Evolutionary conservation across 768 basidiomycete genomes (phyloP), one percentile per base, ranked within the genome.

Genomic region (Tricholoma bakamatsutake): DNA sequence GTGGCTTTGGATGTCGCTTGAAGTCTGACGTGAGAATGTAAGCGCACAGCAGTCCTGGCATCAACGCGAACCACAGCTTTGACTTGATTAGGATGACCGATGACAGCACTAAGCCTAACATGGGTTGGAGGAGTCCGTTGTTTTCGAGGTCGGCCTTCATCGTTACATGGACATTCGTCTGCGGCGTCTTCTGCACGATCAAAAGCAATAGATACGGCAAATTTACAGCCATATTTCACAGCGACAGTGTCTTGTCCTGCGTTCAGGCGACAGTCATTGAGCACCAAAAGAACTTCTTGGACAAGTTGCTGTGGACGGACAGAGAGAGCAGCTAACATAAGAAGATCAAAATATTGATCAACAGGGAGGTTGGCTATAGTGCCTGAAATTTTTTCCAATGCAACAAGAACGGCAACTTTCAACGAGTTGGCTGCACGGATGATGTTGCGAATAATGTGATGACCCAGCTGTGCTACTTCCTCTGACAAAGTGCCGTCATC

Each of bases 101-200:
- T 67, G 39, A 73, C 64, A 40, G 70, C 67, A 13, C 60, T 54
- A 5, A 82, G 67, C 50, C 70, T 75, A 0, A 77, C 74, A 40
- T 75, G 72, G 0, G 71, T 64, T 0, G 81, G 80, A 1, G 78
- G 64, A 1, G 68, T 75, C 10, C 70, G 65, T 56, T 80, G 80
- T 49, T 68, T 73, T 56, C 68, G 73, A 4, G 81, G 80, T 50
- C 73, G 70, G 2, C 85, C 85, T 12, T 75, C 69, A n/a, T 84
- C 82, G 57, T 84, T 79, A 54, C 84, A 86, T 7, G 84, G 84
- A 64, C 84, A 87, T 60, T 79, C 76, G 56, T 85, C 83, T 1
- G 78, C 78, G 5, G 84, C 85, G 61, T 87, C 85, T 59, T 87
- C 84, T 1, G 81, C 82, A 11, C 82, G 75, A 57, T 87, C 85